These are phyloP conservation scores for Isatis tinctoria DNA, from an alignment of 345 rosid species.

Conservation along the genomic window DNA sequence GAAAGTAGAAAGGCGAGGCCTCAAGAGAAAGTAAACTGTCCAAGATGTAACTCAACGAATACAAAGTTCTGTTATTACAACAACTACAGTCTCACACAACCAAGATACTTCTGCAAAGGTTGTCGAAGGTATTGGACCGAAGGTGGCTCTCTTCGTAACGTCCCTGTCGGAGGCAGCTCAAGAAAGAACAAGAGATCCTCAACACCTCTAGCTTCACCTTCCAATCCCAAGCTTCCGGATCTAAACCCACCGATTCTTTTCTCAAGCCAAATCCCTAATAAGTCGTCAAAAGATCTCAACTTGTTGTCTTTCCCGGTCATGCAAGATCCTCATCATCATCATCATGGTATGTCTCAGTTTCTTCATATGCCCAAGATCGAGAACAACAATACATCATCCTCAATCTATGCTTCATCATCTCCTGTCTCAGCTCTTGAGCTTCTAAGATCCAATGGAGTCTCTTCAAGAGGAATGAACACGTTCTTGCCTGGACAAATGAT, in stretches of 20 bases:
- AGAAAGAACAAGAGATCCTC: constrained; percentile 64
- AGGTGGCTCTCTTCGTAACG: constrained; percentile 87
- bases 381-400: constrained; percentile 25
- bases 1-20: constrained; percentile 32
- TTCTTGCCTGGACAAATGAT: constrained; percentile 36
- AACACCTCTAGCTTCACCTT: constrained; percentile 21
- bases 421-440: constrained; percentile 32
- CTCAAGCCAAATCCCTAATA: constrained; percentile 24
- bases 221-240: constrained; percentile 31
- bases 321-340: constrained; percentile 29
- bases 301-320: constrained; percentile 34
- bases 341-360: constrained; percentile 35
- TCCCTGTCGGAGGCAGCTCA: constrained; percentile 78
- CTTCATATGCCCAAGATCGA: constrained; percentile 32
- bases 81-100: constrained; percentile 87
- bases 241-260: constrained; percentile 36
- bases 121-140: constrained; percentile 94
- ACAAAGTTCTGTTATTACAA: constrained; percentile 89
- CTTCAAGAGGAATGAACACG: constrained; percentile 34
- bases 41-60: constrained; percentile 78
- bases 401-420: constrained; percentile 28
- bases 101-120: constrained; percentile 78
- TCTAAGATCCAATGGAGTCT: constrained; percentile 30
- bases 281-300: constrained; percentile 33
- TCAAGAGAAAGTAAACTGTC: constrained; percentile 69